A percentile compares a stretch with the other conserved stretches of the same genome.
Evolutionary conservation across 495 filamentous ascomycete species (phyloP).

Genomic region (Chaetomium fimeti): DNA sequence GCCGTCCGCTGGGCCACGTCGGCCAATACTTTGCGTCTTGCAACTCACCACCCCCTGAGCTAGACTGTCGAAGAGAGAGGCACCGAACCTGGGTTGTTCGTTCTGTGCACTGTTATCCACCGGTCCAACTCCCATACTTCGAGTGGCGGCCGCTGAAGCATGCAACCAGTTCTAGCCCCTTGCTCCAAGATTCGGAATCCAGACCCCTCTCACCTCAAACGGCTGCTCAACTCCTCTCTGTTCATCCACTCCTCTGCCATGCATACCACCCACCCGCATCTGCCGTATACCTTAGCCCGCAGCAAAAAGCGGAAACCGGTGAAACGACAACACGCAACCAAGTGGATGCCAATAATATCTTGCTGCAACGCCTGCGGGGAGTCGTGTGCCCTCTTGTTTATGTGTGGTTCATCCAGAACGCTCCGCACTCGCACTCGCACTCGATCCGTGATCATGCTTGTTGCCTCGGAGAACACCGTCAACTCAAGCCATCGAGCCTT

Average conservation of each 20-base stretch:
- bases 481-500: too few species aligned
- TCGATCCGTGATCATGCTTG: not conserved
- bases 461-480: not conserved
- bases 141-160: too few species aligned
- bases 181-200: not conserved
- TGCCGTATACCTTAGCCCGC: not conserved
- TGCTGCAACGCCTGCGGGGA: not conserved
- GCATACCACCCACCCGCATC: not conserved
- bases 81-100: too few species aligned
- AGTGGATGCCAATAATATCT: not conserved
- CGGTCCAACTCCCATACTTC: too few species aligned
- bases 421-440: not conserved
- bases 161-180: too few species aligned
- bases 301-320: conserved; percentile 2
- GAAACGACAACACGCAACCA: not conserved
- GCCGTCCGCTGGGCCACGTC: not conserved
- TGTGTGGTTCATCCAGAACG: not conserved
- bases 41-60: not conserved
- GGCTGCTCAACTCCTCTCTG: too few species aligned
- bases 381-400: not conserved
- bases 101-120: too few species aligned
- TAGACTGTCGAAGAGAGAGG: not conserved
- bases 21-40: not conserved
- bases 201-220: not conserved
- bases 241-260: not conserved